Base-by-base conservation (phyloP, 768 basidiomycete species). In the Suillus sp. region DNA sequence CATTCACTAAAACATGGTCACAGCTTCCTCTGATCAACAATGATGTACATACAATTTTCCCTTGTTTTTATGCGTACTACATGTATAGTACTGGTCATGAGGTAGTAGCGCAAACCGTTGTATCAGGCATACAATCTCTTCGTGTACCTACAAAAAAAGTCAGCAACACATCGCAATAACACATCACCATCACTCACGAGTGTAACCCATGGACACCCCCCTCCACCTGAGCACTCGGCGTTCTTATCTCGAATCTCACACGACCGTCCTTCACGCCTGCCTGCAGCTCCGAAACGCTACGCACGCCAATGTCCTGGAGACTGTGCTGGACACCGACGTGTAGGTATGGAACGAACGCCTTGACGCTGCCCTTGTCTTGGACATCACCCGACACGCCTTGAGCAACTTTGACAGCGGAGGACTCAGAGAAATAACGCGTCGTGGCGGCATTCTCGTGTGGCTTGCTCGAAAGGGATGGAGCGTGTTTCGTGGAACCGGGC, bases 381-480 rank as follows among this genome's bases (percentile, higher is more conserved):
- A 99, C 96, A 70, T 98, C 95, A 14, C 96, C 96, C 14, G 92
- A 92, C 10, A 99, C 96, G 64, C 95, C 95, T 75, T 96, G 93
- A 1, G 96, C 96, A 43, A 99, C 97, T 81, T 98, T 97, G 75
- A 99, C 90, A 5, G 89, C 83, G 56, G 93, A 94, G 62, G 67
- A 68, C 81, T 59, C 75, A 77, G 66, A 79, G 69, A 69, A 78
- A 71, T 73, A 99, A 30, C 96, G 85, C 37, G 93, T 89, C 2
- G 96, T 99, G 1, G 97, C 97, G 14, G 96, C 97, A 71, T 99
- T 99, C 78, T 96, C 94, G 38, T 87, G 77, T 1, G 80, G 79
- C 18, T 70, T 78, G 22, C 76, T 73, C 71, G 81, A 83, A 68
- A 81, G 81, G 32, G 80, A 82, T 40, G 77, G 72, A 0, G 83